These are phyloP conservation scores for Dichomitus squalens DNA, from an alignment of 1,284 basidiomycete genomes.

Conservation along the genomic window DNA sequence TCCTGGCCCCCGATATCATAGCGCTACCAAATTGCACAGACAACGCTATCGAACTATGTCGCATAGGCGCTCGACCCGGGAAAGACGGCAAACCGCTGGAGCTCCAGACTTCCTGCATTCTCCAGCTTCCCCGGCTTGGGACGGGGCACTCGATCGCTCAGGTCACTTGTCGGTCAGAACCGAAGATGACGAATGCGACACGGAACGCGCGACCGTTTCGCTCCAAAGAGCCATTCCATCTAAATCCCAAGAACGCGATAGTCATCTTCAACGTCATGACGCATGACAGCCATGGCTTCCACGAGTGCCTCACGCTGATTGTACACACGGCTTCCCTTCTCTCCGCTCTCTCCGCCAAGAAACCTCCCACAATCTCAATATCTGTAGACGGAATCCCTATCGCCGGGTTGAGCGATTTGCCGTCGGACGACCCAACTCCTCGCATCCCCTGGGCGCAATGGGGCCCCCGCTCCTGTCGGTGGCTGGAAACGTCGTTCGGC, in stretches of 20 bases:
- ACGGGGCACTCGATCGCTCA: slow-evolving; percentile 11
- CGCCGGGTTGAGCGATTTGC: not conserved
- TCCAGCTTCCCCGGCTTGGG: slow-evolving; percentile 21
- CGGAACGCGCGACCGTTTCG: slow-evolving; percentile 7
- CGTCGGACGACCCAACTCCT: not conserved
- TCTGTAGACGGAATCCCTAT: not conserved
- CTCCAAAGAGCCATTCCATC: slow-evolving; percentile 21
- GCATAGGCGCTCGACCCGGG: slow-evolving; percentile 7
- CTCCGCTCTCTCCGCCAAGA: slow-evolving; percentile 3
- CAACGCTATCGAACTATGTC: slow-evolving; percentile 27
- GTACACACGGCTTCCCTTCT: slow-evolving; percentile 26
- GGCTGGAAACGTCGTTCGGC: slow-evolving; percentile 23
- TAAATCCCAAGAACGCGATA: slow-evolving; percentile 22
- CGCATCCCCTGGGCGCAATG: slow-evolving; percentile 22
- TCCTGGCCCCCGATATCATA: slow-evolving; percentile 41
- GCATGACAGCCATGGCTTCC: slow-evolving; percentile 18
- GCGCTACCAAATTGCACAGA: slow-evolving; percentile 29
- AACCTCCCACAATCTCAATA: not conserved
- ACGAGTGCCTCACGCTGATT: slow-evolving; percentile 27
- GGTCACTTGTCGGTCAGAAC: slow-evolving; percentile 28
- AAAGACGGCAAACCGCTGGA: not conserved
- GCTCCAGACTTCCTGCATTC: slow-evolving; percentile 14
- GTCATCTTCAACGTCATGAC: slow-evolving; percentile 29
- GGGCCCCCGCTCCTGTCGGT: slow-evolving; percentile 25
- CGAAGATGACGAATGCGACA: slow-evolving; percentile 21